These are phyloP conservation scores for Colletotrichum zoysiae DNA, from an alignment of 2,329 filamentous ascomycete genomes.

Conservation along the genomic window DNA sequence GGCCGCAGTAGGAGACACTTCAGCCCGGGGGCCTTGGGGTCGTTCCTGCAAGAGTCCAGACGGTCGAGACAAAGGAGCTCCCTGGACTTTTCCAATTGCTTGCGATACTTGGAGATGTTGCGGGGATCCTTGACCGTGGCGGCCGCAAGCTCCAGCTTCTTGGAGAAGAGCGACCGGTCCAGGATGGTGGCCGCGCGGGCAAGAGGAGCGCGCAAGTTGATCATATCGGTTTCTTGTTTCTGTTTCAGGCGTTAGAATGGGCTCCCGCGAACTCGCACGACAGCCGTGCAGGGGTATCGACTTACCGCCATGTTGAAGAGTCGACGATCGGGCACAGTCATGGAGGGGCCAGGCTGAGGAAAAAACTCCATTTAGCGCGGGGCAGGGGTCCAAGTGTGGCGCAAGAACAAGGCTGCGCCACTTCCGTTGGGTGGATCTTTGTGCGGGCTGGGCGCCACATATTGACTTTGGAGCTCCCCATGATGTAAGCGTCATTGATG, in stretches of 20 bases:
- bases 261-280: background rate
- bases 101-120: conserved; percentile 79
- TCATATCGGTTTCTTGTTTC: conserved; percentile 56
- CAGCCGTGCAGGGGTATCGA: conserved; percentile 13
- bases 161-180: conserved; percentile 86
- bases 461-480: conserved; percentile 25
- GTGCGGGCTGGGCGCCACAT: background rate
- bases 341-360: conserved; percentile 47
- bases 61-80: conserved; percentile 76
- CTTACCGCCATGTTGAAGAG: conserved; percentile 41
- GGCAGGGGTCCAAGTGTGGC: conserved; percentile 33
- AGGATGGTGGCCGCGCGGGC: conserved; percentile 84
- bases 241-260: background rate
- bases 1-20: conserved; percentile 74
- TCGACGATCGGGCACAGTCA: conserved; percentile 30
- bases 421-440: background rate
- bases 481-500: conserved; percentile 40
- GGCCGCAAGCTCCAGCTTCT: conserved; percentile 80
- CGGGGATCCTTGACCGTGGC: conserved; percentile 81
- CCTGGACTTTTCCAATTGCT: conserved; percentile 71
- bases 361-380: conserved; percentile 44
- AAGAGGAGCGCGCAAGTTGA: conserved; percentile 80
- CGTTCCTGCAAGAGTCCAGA: conserved; percentile 71
- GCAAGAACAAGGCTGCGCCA: conserved; percentile 22
- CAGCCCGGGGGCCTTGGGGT: conserved; percentile 70